Conservation (phyloP, 108 stramenopile genomes). For the Conticribra guillardii region DNA sequence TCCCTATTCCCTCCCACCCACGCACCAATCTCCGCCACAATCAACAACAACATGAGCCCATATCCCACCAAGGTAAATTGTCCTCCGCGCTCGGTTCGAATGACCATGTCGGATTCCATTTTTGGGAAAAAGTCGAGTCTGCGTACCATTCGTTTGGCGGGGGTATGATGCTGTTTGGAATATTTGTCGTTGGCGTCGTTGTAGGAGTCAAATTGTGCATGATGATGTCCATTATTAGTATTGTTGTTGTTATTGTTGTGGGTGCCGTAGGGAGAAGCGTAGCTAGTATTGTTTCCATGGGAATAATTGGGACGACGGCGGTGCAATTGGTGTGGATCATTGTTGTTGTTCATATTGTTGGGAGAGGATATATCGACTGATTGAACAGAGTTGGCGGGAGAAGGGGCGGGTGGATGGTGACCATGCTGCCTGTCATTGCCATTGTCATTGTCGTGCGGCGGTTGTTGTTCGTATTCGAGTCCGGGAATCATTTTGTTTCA, state of each 20-base stretch:
- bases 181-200: constrained; percentile 22
- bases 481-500: constrained; percentile 39
- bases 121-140: constrained; percentile 88
- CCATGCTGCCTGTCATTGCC: too few species aligned
- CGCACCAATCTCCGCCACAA: constrained; percentile 63
- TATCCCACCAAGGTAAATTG: constrained; percentile 60
- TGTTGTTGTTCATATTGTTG: constrained; percentile 9
- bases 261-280: background rate
- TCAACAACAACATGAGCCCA: constrained; percentile 56
- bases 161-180: too few species aligned
- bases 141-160: constrained; percentile 42
- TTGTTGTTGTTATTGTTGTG: background rate
- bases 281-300: background rate
- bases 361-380: constrained; percentile 6
- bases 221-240: too few species aligned
- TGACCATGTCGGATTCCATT: constrained; percentile 73
- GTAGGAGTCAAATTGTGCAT: too few species aligned
- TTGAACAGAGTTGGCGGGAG: constrained; percentile 16
- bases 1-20: constrained; percentile 54
- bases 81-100: constrained; percentile 74
- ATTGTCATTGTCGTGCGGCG: too few species aligned
- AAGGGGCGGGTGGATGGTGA: too few species aligned
- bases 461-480: constrained; percentile 51
- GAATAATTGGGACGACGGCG: constrained; percentile 19
- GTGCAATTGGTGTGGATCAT: constrained; percentile 13